Base-by-base conservation (phyloP, 2,329 filamentous ascomycete species). In the Verticillium isaacii region DNA sequence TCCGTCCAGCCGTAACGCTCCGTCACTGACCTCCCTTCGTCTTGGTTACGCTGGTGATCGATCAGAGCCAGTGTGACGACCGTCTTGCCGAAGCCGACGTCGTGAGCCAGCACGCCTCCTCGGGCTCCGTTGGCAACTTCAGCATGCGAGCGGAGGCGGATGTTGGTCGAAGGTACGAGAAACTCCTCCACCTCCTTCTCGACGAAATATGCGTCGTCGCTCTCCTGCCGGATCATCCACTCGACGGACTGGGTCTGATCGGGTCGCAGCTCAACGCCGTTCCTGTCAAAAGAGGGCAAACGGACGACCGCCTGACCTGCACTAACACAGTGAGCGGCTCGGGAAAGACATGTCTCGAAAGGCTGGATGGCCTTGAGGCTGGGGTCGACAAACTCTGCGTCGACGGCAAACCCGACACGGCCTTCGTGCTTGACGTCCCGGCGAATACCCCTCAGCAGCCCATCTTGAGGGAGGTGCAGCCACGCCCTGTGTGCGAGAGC, bases 71-170 rank as follows among this genome's bases (percentile, higher is more conserved):
- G 71, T 6, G 68, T 73, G 32, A 78, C 67, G 5, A 79, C 70
- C 0, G 78, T 81, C 67, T 81, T 81, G 1, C 78, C 78, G 59
- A 75, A 80, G 17, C 78, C 78, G 15, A 80, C 75, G 32, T 79
- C 73, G 54, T 80, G 77, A 1, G 77, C 78, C 7, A 79, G 67
- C 9, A 80, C 70, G 32, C 78, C 78, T 14, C 78, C 78, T 3
- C 67, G 69, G 39, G 68, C 66, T 8, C 60, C 63, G 29, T 71
- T 68, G 5, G 64, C 62, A 3, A 68, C 65, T 57, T 70, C 63
- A 1, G 74, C 76, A 6, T 66, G 63, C 7, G 71, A 77, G 2
- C 70, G 32, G 1, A 78, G 62, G 3, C 77, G 72, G 5, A 78
- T 50, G 32, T 73, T 72, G 19, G 76, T 66, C 3, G 69, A 67